Evolutionary conservation across 2,329 filamentous ascomycete genomes (phyloP), one percentile per base, ranked within the genome.

Genomic region (Hortaea werneckii): DNA sequence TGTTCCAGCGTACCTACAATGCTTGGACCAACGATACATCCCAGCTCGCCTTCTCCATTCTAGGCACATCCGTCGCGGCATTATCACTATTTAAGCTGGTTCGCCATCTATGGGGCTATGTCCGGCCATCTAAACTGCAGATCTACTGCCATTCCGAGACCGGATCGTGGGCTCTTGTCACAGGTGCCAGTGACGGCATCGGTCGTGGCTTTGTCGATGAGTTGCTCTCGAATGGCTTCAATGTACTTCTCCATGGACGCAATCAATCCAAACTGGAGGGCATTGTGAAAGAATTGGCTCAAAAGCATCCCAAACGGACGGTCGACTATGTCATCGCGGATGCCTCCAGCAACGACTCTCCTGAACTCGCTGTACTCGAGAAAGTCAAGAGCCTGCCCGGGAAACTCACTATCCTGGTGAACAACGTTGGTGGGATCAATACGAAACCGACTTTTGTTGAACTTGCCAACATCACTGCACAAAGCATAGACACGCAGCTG

Each of bases 241-340:
- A 77, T 53, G 66, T 81, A 30, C 64, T 79, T 11, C 56, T 80
- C 6, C 77, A 80, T 50, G 76, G 77, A n/a, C 71, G 75, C 32
- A 76, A 76, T 48, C 50, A 53, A 2, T 49, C 60, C 3, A 79
- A 78, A 52, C 65, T 80, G 3, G 55, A 66, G 2, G 45, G 45
- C 1, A 61, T 75, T n/a, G 57, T 63, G n/a, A 44, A 56, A 1
- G 58, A 67, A 27, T 66, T 80, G 0, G 49, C 57, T 1, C n/a
- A 53, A 0, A 48, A 61, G 6, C 70, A 68, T 46, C 74, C 75
- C 1, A 32, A 51, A 1, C 56, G 62, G 10, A 57, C 62, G 27
- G 67, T 73, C 44, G 61, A 64, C 28, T 58, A 61, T 38, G 57
- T 75, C 37, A 56, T 75, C 12, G 67, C 69, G 9, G 74, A 79